phyloP scores from a whole-genome alignment of 805 yeast species.

The Wickerhamomyces canadensis region DNA sequence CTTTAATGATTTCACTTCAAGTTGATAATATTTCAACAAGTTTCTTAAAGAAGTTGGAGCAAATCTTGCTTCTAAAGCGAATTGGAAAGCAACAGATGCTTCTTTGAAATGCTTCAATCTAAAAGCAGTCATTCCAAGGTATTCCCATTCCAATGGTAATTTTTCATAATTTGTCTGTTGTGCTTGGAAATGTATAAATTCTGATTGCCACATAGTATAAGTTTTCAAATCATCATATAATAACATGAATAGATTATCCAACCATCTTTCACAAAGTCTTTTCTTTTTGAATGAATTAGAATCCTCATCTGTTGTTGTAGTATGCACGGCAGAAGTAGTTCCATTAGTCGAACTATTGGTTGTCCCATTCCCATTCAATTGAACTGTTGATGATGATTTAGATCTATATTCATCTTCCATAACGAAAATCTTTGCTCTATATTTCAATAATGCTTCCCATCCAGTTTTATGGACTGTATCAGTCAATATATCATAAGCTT shows the following conservation, averaged over 20 bases:
- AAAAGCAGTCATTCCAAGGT: slow-evolving; percentile 78
- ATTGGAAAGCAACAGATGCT: slow-evolving; percentile 78
- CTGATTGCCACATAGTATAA: slow-evolving; percentile 92
- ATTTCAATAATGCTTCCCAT: slow-evolving; percentile 61
- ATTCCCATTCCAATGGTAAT: slow-evolving; percentile 86
- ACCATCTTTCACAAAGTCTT: slow-evolving; percentile 69
- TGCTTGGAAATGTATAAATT: slow-evolving; percentile 80
- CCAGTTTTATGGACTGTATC: slow-evolving; percentile 62
- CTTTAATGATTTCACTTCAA: slow-evolving; percentile 35
- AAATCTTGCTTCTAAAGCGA: slow-evolving; percentile 68
- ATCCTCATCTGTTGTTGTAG: no score
- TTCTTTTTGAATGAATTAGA: slow-evolving; percentile 51
- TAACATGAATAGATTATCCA: slow-evolving; percentile 64
- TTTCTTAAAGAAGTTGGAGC: slow-evolving; percentile 76
- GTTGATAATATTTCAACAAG: slow-evolving; percentile 57
- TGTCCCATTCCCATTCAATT: slow-evolving; percentile 1
- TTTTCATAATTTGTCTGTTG: slow-evolving; percentile 78
- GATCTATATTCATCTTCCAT: slow-evolving; percentile 61
- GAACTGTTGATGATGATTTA: slow-evolving; percentile 15
- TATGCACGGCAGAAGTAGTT: neutral
- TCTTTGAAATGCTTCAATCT: slow-evolving; percentile 83
- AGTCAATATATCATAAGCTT: slow-evolving; percentile 56
- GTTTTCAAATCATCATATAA: slow-evolving; percentile 70
- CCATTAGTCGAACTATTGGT: slow-evolving; percentile 1
- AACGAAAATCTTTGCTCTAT: slow-evolving; percentile 59